Evolutionary conservation across 2,329 filamentous ascomycete species (phyloP).

Genomic region (Sordariomycetes sp.): DNA sequence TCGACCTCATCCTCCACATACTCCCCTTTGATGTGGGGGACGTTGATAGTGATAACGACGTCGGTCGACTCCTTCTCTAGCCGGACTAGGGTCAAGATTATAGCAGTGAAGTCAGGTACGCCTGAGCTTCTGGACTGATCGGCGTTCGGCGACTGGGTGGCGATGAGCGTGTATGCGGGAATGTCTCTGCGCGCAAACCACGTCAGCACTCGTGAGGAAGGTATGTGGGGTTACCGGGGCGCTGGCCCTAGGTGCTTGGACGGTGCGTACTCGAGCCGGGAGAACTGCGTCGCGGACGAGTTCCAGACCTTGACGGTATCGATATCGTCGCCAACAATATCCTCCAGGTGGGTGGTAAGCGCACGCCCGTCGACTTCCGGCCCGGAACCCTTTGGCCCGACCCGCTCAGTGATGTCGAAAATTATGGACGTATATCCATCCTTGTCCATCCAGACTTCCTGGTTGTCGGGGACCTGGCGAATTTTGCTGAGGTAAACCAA

Average conservation of each 20-base stretch:
- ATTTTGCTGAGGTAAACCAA: conserved; percentile 40
- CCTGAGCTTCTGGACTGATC: background rate
- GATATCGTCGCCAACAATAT: conserved; percentile 54
- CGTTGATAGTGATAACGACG: conserved; percentile 76
- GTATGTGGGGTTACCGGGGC: background rate
- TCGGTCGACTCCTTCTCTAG: conserved; percentile 69
- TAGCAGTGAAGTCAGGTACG: conserved; percentile 50
- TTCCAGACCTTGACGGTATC: conserved; percentile 58
- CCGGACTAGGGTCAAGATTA: conserved; percentile 68
- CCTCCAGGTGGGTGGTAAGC: conserved; percentile 56
- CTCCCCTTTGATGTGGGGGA: conserved; percentile 69
- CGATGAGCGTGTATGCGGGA: conserved; percentile 60
- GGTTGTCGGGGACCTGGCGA: conserved; percentile 72
- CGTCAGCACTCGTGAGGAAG: background rate
- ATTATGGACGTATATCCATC: conserved; percentile 80
- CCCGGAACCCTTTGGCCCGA: conserved; percentile 42
- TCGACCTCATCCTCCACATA: conserved; percentile 66
- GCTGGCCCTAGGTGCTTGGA: background rate
- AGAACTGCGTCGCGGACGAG: conserved; percentile 49
- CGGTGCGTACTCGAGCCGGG: conserved; percentile 37
- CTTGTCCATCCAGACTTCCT: conserved; percentile 84
- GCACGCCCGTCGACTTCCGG: conserved; percentile 60
- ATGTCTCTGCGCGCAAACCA: conserved; percentile 24
- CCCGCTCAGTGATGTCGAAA: conserved; percentile 80
- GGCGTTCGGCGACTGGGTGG: conserved; percentile 41